These are phyloP conservation scores for Calvatia gigantea DNA, from an alignment of 768 basidiomycete species.

Conservation along the genomic window DNA sequence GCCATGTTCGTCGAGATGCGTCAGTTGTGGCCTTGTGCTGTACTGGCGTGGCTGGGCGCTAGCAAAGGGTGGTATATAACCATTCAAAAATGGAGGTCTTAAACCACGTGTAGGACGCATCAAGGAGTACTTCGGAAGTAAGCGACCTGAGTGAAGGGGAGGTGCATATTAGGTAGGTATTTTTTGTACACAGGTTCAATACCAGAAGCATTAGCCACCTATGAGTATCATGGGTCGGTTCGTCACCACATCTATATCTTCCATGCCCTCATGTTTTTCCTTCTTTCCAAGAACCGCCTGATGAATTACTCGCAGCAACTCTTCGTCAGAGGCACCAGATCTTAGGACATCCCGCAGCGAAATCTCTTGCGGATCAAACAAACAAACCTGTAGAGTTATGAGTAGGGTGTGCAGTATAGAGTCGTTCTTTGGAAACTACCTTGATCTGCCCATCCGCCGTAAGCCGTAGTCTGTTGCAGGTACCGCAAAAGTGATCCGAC, in stretches of 20 bases:
- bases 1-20: slow-evolving; percentile 72
- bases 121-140: not conserved
- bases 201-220: slow-evolving; percentile 70
- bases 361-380: slow-evolving; percentile 83
- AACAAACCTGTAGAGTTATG: slow-evolving; percentile 60
- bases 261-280: slow-evolving; percentile 84
- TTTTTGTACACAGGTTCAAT: slow-evolving; percentile 23
- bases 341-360: slow-evolving; percentile 78
- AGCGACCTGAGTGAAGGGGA: slow-evolving; percentile 1
- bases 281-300: slow-evolving; percentile 68
- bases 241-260: slow-evolving; percentile 67
- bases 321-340: slow-evolving; percentile 56
- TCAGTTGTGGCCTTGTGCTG: slow-evolving; percentile 37
- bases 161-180: slow-evolving; percentile 14
- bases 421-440: slow-evolving; percentile 30
- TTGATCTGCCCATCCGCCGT: slow-evolving; percentile 93
- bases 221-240: slow-evolving; percentile 92
- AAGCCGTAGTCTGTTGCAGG: slow-evolving; percentile 79
- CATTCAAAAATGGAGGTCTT: not conserved
- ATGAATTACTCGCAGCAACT: slow-evolving; percentile 58
- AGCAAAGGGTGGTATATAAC: not conserved
- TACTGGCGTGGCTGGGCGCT: slow-evolving; percentile 14
- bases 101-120: not conserved
- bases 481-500: slow-evolving; percentile 89
- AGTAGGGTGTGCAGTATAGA: slow-evolving; percentile 1